Evolutionary conservation across 2,329 filamentous ascomycete species (phyloP), one percentile per base, ranked within the genome.

Genomic region (Drechslerella stenobrocha): DNA sequence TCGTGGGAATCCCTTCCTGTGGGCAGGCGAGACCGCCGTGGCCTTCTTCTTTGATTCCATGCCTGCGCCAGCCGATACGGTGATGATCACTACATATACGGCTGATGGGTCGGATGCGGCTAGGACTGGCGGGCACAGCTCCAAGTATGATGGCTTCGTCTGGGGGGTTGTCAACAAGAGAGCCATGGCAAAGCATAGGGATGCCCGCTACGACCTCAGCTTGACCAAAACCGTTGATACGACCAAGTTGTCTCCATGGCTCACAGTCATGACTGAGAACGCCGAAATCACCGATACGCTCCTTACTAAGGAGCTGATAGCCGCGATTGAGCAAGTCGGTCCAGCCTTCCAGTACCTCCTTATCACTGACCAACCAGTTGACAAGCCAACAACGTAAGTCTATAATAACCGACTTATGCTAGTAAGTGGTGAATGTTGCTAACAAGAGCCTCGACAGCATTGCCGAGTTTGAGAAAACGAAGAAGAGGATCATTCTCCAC

Each of bases 151-250:
- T 76, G 86, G 86, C 44, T 98, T 97, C 74, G 92, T 98, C 71
- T 97, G 88, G 83, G 92, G 90, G 50, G 78, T 98, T 72, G 91
- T 97, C 70, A 90, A 97, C 82, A 98, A 98, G 84, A 87, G 90
- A 73, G 79, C 83, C 76, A 97, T 98, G 92, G 89, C 89, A 80
- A 81, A 84, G 74, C 83, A 96, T 73, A 87, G 93, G 69, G 88
- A 96, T 47, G 90, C 96, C 70, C 88, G 93, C 73, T 98, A 96
- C 78, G 93, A 98, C 76, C 80, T 96, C 56, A 95, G 89, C 53
- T 83, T 98, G 72, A 96, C 93, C 40, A 85, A 86, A 71, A 96
- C 92, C 75, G 96, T 95, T 82, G 93, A 98, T 74, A 84, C 91
- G 78, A 76, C 87, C 57, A 96, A 95, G 81, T 84, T 98, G 30